Evolutionary conservation across 192 early-diverging fungal species (phyloP).

Genomic region (Coemansia erecta): DNA sequence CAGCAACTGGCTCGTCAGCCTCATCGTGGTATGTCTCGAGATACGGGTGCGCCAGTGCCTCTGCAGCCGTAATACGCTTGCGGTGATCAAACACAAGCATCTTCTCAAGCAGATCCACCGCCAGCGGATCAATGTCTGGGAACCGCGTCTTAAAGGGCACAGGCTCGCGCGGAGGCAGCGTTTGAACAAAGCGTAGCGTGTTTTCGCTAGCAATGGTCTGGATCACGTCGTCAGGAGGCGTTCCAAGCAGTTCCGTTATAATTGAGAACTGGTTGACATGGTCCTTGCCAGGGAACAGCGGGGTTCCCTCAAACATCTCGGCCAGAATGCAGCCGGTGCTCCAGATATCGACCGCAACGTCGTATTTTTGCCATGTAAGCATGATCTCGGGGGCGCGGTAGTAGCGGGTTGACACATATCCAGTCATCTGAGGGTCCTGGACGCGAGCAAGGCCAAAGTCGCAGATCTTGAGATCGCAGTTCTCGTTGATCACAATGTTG

Average conservation of each 20-base stretch:
- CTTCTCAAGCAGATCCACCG: conserved; percentile 81
- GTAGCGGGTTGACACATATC: conserved; percentile 96
- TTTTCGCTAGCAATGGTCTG: conserved; percentile 91
- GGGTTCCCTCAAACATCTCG: conserved; percentile 95
- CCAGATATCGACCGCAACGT: conserved; percentile 95
- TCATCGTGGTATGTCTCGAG: conserved; percentile 90
- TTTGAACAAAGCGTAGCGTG: conserved; percentile 89
- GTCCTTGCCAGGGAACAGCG: conserved; percentile 93
- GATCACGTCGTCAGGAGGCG: conserved; percentile 89
- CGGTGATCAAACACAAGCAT: conserved; percentile 94
- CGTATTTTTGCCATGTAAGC: conserved; percentile 97
- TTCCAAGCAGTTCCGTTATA: conserved; percentile 89
- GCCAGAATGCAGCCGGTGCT: conserved; percentile 92
- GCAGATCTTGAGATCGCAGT: conserved; percentile 98
- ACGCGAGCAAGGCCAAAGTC: conserved; percentile 96
- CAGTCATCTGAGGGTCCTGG: conserved; percentile 95
- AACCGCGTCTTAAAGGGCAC: conserved; percentile 82
- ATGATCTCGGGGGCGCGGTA: conserved; percentile 99
- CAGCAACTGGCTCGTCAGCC: conserved; percentile 80
- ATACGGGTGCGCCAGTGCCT: conserved; percentile 88
- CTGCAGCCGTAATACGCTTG: conserved; percentile 82
- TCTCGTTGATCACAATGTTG: conserved; percentile 96
- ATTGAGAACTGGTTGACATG: conserved; percentile 95
- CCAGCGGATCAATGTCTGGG: conserved; percentile 73
- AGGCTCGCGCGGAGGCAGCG: conserved; percentile 73